Base-by-base conservation (phyloP, 495 filamentous ascomycete genomes). In the Cercophora samala region DNA sequence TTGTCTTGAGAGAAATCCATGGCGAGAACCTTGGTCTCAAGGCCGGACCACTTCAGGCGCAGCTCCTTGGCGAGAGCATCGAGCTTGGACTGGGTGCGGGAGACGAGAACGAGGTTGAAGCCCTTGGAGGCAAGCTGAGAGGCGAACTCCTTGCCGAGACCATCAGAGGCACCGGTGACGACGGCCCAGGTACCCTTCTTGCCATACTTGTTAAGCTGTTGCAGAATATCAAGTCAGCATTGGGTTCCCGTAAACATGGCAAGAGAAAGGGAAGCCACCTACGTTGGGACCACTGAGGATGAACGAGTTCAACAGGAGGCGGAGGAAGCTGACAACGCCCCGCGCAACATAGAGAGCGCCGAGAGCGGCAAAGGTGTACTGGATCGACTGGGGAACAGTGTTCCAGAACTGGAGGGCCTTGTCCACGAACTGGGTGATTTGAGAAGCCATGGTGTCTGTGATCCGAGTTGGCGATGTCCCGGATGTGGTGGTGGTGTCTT, bases 71-170 rank as follows among this genome's bases (percentile, higher is more conserved):
- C 87, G 26, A 99, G 85, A 3, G 86, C 73, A 60, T 89, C 85
- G 64, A 99, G 88, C 77, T 99, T 99, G 24, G 91, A 91, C 69
- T 89, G 84, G 23, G 96, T 98, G 58, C 96, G 95, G 8, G 96
- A 97, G 66, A 99, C 88, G 64, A 99, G 91, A 37, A 98, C 78
- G 64, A 97, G 77, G 78, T 97, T 97, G 86, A 93, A 98, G 69
- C 93, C 93, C 73, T 93, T 91, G 46, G 83, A 80, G n/a, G 95
- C 93, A 64, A 98, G 88, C 75, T 97, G 93, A 65, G 90, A 82
- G 58, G 94, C 91, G 75, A 91, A 99, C 83, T 98, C 95, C 82
- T 97, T 97, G 73, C 96, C 96, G 63, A 99, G 87, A 68, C 96
- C 96, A 81, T 98, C 95, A 15, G 93, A 97, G 64, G 96, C 95